Evolutionary conservation across 2,329 filamentous ascomycete genomes (phyloP).

Genomic region (Dothideomycetes sp.): DNA sequence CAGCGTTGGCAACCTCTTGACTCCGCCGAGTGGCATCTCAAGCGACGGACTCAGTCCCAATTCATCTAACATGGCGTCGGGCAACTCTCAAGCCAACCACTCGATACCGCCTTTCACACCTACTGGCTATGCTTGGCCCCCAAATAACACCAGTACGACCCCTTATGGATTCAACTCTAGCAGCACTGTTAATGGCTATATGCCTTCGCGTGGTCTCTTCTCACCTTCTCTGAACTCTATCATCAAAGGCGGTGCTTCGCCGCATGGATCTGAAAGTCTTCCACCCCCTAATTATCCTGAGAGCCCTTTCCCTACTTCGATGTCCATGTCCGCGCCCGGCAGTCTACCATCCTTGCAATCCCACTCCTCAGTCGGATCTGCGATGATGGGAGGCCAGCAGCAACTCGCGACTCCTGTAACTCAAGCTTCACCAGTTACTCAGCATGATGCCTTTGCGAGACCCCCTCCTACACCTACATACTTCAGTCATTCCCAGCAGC

Average conservation of each 20-base stretch:
- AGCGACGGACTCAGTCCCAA: constrained; percentile 54
- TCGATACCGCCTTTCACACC: constrained; percentile 50
- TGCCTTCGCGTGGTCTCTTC: constrained; percentile 45
- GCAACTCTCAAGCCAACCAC: constrained; percentile 50
- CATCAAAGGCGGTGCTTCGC: constrained; percentile 48
- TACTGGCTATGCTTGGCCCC: constrained; percentile 52
- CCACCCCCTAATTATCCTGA: constrained; percentile 61
- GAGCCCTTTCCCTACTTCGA: constrained; percentile 51
- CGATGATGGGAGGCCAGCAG: constrained; percentile 41
- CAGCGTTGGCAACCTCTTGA: constrained; percentile 54
- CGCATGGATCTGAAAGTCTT: constrained; percentile 52
- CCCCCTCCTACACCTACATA: constrained; percentile 54
- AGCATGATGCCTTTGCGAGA: constrained; percentile 49
- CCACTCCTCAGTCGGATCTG: constrained; percentile 37
- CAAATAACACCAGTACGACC: constrained; percentile 45
- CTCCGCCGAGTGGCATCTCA: constrained; percentile 51
- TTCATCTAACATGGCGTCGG: constrained; percentile 49
- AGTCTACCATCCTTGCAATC: constrained; percentile 37
- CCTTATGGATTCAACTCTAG: constrained; percentile 45
- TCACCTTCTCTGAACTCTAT: constrained; percentile 47
- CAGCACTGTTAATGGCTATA: constrained; percentile 38
- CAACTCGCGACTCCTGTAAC: constrained; percentile 2
- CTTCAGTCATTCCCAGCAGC: constrained; percentile 48
- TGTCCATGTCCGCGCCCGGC: constrained; percentile 47
- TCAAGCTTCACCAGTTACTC: constrained; percentile 37